These are phyloP conservation scores for Amanita jacksonii DNA, from an alignment of 768 basidiomycete species.

Conservation along the genomic window DNA sequence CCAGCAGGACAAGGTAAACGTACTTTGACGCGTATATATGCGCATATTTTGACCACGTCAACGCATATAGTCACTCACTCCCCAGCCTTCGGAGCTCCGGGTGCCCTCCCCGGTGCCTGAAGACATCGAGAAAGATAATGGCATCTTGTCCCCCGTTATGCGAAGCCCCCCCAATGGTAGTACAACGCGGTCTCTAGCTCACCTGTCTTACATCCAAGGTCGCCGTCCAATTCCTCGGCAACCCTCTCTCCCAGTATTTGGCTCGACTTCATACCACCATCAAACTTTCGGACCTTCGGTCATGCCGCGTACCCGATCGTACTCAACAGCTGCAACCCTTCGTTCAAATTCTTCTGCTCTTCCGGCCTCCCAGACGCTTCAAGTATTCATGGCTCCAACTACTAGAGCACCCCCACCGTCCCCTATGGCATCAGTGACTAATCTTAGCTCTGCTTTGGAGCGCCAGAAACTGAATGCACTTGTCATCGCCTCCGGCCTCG, in stretches of 20 bases:
- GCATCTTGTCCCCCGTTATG: not conserved
- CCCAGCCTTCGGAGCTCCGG: not conserved
- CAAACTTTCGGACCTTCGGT: not conserved
- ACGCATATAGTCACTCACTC: not conserved
- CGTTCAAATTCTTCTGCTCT: not conserved
- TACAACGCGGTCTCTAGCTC: not conserved
- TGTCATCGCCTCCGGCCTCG: conserved; percentile 8
- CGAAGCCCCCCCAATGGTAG: not conserved
- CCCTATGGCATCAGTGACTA: not conserved
- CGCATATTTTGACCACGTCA: not conserved
- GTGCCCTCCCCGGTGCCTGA: not conserved
- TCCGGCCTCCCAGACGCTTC: not conserved
- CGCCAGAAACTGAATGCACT: conserved; percentile 7
- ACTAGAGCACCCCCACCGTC: not conserved
- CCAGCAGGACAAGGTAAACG: conserved; percentile 1
- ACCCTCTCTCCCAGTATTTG: conserved; percentile 5
- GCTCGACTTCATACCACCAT: not conserved
- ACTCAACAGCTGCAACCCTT: not conserved
- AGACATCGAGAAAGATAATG: not conserved
- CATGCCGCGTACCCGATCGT: not conserved
- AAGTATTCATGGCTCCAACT: too few species aligned
- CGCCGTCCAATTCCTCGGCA: conserved; percentile 3
- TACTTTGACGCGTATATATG: not conserved
- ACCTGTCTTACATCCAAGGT: not conserved
- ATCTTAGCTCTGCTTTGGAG: not conserved